Conservation (phyloP, 192 early-diverging fungal genomes). For the Backusella luteola region DNA sequence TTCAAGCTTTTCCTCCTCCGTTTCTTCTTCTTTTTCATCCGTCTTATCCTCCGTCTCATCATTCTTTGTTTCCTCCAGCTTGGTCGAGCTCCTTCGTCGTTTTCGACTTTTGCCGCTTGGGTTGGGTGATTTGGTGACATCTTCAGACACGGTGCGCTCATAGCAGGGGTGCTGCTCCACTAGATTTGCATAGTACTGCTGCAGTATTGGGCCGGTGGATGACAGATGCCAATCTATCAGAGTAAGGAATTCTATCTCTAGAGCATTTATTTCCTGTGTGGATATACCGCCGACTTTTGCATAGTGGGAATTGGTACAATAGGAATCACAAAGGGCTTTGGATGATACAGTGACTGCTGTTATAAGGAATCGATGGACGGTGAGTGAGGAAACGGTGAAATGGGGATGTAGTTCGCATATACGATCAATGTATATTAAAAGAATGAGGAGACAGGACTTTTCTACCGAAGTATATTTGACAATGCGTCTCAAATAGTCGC, state of each 20-base stretch:
- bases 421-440: constrained; percentile 94
- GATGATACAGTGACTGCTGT: constrained; percentile 81
- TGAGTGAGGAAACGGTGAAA: constrained; percentile 93
- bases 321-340: constrained; percentile 90
- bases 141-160: constrained; percentile 31
- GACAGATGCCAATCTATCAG: constrained; percentile 91
- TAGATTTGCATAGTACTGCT: constrained; percentile 91
- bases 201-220: constrained; percentile 73
- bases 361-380: constrained; percentile 93
- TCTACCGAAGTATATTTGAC: constrained; percentile 92
- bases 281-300: constrained; percentile 95
- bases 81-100: constrained; percentile 15
- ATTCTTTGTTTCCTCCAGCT: background rate
- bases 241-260: constrained; percentile 88
- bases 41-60: background rate
- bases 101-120: constrained; percentile 10
- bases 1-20: background rate
- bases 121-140: background rate
- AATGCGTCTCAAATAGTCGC: constrained; percentile 88
- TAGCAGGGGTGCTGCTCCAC: constrained; percentile 73
- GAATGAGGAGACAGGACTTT: constrained; percentile 78
- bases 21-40: background rate
- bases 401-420: constrained; percentile 67
- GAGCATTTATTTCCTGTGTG: constrained; percentile 88
- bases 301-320: constrained; percentile 94